Conservation (phyloP, 768 basidiomycete species). For the Rickenella mellea region DNA sequence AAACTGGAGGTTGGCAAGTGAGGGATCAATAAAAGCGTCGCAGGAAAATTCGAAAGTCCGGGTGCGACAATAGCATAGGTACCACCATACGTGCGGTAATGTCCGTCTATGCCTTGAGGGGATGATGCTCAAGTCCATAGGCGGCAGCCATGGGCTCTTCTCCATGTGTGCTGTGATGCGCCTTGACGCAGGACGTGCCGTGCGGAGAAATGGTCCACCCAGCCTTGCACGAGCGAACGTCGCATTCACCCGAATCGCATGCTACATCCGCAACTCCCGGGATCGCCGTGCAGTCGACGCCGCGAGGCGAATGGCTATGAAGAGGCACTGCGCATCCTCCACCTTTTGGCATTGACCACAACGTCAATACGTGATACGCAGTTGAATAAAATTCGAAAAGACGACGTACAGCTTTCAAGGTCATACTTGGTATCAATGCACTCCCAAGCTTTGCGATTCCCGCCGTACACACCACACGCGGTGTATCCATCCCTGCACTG, state of each 20-base stretch:
- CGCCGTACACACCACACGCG: slow-evolving; percentile 35
- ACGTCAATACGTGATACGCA: background rate
- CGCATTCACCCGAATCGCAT: slow-evolving; percentile 33
- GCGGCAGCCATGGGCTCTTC: no score
- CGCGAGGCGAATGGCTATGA: slow-evolving; percentile 19
- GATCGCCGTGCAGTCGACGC: slow-evolving; percentile 40
- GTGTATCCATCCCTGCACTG: slow-evolving; percentile 27
- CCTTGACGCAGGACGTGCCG: background rate
- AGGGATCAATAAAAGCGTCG: no score
- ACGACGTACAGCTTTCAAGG: slow-evolving; percentile 42
- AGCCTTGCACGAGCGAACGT: slow-evolving; percentile 33
- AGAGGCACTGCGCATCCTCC: slow-evolving; percentile 36
- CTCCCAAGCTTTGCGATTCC: slow-evolving; percentile 32
- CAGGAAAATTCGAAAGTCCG: no score
- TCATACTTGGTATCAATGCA: slow-evolving; percentile 37
- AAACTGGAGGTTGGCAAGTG: no score
- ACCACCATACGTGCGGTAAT: no score
- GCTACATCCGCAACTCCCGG: slow-evolving; percentile 39
- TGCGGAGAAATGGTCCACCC: slow-evolving; percentile 18
- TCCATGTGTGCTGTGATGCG: background rate
- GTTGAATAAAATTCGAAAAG: background rate
- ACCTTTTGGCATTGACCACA: slow-evolving; percentile 19
- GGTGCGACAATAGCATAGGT: no score
- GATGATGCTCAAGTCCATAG: no score
- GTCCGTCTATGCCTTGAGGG: no score